These are phyloP conservation scores for Wickerhamomyces chaumierensis DNA, from an alignment of 805 yeast species.

Conservation along the genomic window DNA sequence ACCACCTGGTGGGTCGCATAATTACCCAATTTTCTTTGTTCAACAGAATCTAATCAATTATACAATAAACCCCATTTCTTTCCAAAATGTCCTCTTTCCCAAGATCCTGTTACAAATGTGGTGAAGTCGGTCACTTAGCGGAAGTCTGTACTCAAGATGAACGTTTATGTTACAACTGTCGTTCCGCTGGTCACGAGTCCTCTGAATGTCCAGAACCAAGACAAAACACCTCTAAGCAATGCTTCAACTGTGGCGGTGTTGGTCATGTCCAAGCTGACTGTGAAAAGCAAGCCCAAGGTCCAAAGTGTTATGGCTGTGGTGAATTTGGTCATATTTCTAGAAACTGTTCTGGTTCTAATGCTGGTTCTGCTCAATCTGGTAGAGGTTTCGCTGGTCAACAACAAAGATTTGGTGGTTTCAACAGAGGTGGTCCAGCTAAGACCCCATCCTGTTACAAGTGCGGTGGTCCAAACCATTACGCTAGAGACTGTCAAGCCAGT, in stretches of 20 bases:
- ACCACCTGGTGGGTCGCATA: not conserved
- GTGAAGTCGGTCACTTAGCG: constrained; percentile 85
- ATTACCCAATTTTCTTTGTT: not conserved
- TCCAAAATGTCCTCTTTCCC: constrained; percentile 29
- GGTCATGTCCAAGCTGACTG: constrained; percentile 89
- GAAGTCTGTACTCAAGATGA: constrained; percentile 77
- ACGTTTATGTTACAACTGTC: constrained; percentile 88
- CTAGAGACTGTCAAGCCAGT: constrained; percentile 73
- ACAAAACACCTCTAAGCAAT: constrained; percentile 75
- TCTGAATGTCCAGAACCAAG: constrained; percentile 83
- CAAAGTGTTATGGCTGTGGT: constrained; percentile 75
- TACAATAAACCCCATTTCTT: no score
- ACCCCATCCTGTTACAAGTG: constrained; percentile 74
- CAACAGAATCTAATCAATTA: not conserved
- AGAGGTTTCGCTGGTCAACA: constrained; percentile 11
- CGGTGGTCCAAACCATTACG: constrained; percentile 89
- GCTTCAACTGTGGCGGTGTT: constrained; percentile 85
- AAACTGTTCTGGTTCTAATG: constrained; percentile 50
- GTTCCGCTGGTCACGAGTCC: constrained; percentile 81
- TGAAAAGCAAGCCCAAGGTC: constrained; percentile 38
- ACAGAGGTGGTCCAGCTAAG: constrained; percentile 16
- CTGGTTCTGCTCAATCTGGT: constrained; percentile 10
- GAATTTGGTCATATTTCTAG: constrained; percentile 76
- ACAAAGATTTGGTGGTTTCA: constrained; percentile 2
- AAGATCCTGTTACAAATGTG: constrained; percentile 87